Base-by-base conservation (phyloP, 106 monocot genomes). In the Allium fistulosum region DNA sequence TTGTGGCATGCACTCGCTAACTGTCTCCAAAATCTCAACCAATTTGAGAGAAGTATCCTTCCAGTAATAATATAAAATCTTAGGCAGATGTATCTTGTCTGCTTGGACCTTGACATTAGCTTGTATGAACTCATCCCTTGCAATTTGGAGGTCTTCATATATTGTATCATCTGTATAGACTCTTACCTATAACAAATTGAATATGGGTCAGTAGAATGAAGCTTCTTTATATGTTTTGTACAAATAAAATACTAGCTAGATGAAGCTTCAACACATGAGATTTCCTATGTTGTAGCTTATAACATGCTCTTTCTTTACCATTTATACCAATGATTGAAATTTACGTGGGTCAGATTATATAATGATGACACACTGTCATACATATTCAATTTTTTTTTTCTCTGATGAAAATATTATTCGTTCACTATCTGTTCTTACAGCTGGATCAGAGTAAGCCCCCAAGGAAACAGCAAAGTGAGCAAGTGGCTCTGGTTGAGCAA, bases 371-470 rank as follows among this genome's bases (percentile, higher is more conserved):
- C 2, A 37, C 2, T 37, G 37, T 10, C 22, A 65, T 11, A 37
- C 48, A 75, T 10, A 50, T 59, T 57, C 26, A 62, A 17, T 46
- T 37, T 22, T 27, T 13, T 18, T 66, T 59, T 17, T 55, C 53
- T 12, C 15, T 55, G 53, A 55, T 55, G 11, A 12, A 55, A 55
- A 55, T 55, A 55, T 55, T 55, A 55, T 55, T 55, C 3, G 13
- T 12, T 55, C 53, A 8, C 6, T 55, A 55, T 72, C 27, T 16
- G 11, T 37, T 15, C 61, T 50, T 82, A 97, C 92, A 59, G 80
- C 71, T 27, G 97, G 97, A 75, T 97, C 97, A 12, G 92, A 92
- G 49, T 56, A 75, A 26, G 88, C 78, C 63, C 97, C 92, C 48
- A 65, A 70, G 26, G 69, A 87, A 70, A 97, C 78, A 70, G 86